These are phyloP conservation scores for Pythium folliculosum DNA, from an alignment of 352 stramenopile genomes.

Conservation along the genomic window DNA sequence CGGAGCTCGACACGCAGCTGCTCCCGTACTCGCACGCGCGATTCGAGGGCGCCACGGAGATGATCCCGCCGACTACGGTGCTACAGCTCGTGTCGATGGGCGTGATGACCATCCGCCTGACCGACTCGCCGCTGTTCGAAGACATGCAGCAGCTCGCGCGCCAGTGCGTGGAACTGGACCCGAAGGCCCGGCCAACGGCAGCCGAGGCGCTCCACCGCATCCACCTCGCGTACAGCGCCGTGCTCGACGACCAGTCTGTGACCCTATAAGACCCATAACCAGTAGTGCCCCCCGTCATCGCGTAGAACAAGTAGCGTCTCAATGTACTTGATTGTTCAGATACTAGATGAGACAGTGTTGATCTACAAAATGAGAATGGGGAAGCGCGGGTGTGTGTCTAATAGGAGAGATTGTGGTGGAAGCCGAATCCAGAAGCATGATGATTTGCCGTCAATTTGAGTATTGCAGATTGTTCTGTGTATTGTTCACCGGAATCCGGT, in stretches of 20 bases:
- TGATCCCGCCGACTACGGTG: conserved; percentile 26
- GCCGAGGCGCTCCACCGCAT: conserved; percentile 40
- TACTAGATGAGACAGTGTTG: too few species aligned
- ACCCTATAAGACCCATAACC: neutral
- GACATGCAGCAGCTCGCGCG: conserved; percentile 40
- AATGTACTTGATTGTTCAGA: neutral
- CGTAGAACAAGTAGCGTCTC: neutral
- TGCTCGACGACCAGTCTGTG: conserved; percentile 5
- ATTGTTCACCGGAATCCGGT: too few species aligned
- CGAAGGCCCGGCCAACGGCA: conserved; percentile 42
- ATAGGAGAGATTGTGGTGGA: too few species aligned
- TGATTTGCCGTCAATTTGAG: too few species aligned
- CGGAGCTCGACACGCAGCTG: conserved; percentile 47
- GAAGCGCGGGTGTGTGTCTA: too few species aligned
- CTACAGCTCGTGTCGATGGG: conserved; percentile 41
- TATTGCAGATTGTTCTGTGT: too few species aligned
- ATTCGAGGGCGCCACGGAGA: neutral
- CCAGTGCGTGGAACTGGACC: conserved; percentile 47
- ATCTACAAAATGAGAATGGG: too few species aligned
- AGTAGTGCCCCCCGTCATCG: neutral
- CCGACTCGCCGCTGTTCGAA: conserved; percentile 4
- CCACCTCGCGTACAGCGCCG: conserved; percentile 17
- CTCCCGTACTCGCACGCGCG: conserved; percentile 27
- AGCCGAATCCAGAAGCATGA: too few species aligned
- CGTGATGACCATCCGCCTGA: conserved; percentile 30